Evolutionary conservation across 345 rosid species (phyloP).

Genomic region (Boechera retrofracta): DNA sequence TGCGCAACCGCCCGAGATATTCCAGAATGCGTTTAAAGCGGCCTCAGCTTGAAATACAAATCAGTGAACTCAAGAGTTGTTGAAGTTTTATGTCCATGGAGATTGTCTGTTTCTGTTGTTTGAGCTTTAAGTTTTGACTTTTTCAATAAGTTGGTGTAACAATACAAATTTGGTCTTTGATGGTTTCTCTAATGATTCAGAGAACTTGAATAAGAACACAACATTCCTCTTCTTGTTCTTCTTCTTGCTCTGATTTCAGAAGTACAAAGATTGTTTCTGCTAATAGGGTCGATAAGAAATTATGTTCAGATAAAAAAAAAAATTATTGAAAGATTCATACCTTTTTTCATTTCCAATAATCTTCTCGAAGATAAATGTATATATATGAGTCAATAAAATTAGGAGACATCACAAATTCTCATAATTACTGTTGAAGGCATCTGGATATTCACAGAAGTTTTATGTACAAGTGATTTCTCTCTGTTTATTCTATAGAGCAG

Average conservation of each 20-base stretch:
- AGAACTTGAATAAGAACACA: background rate
- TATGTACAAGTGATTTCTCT: constrained; percentile 45
- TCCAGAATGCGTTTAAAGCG: constrained; percentile 65
- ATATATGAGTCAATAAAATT: constrained; percentile 24
- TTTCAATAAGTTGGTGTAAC: constrained; percentile 30
- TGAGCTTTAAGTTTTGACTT: background rate
- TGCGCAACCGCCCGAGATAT: constrained; percentile 78
- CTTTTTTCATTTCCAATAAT: background rate
- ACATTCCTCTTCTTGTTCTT: background rate
- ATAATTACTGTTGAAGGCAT: constrained; percentile 36
- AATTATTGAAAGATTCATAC: background rate
- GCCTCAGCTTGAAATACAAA: constrained; percentile 46
- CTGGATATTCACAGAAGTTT: constrained; percentile 19
- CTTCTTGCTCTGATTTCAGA: constrained; percentile 13
- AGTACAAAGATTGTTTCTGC: background rate
- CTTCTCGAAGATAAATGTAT: too few species aligned
- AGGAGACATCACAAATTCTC: constrained; percentile 35
- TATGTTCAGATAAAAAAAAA: background rate
- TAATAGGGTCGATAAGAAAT: background rate
- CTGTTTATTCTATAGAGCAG: constrained; percentile 27
- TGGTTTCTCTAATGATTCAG: constrained; percentile 6
- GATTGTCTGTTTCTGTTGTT: constrained; percentile 5
- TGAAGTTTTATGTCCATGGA: constrained; percentile 1
- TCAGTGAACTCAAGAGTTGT: background rate
- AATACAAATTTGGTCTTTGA: constrained; percentile 1